Base-by-base conservation (phyloP, 805 yeast species). In the Starmerella potacharoeniae region DNA sequence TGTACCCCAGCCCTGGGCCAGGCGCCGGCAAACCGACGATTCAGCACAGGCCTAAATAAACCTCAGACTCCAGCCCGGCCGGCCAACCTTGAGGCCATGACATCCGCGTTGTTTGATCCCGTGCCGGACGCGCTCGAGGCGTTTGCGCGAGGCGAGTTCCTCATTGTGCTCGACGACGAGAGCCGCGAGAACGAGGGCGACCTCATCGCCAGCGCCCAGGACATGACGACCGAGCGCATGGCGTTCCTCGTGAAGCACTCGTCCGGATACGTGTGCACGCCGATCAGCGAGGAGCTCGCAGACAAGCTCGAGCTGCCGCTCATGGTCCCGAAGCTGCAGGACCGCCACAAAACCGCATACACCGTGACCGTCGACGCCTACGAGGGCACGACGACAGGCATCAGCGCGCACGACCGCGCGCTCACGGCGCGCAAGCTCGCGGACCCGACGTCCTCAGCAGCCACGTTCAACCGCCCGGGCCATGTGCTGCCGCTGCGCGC, bases 101-200 rank as follows among this genome's bases (percentile, higher is more conserved):
- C 55, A n/a, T 10, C 44, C 47, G 13, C 40, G 4, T 34, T 36
- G 13, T 83, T 82, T 65, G 70, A 77, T 30, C 68, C 82, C 16
- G 80, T 86, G 47, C 77, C 81, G 52, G 86, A 83, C 55, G 93
- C 95, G 34, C 66, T 86, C 29, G 81, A 80, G 64, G 89, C 86
- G 0, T 83, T 77, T 69, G 77, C 78, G 60, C 77, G 78, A 55
- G 95, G 95, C 34, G 86, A 88, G 68, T 89, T 91, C 65, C 75
- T 93, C 49, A 79, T 93, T 48, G 98, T 93, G n/a, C 85, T 93
- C 86, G 99, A 93, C 69, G 96, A 93, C 67, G 97, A 88, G 69
- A 78, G 78, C 66, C 82, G 99, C 63, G 99, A 93, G 70, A 93
- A 93, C 69, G 99, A 93, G 72, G 99, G 98, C 52, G 99, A 93